Evolutionary conservation across 768 basidiomycete species (phyloP), one percentile per base, ranked within the genome.

Genomic region (Mycena epipterygia): DNA sequence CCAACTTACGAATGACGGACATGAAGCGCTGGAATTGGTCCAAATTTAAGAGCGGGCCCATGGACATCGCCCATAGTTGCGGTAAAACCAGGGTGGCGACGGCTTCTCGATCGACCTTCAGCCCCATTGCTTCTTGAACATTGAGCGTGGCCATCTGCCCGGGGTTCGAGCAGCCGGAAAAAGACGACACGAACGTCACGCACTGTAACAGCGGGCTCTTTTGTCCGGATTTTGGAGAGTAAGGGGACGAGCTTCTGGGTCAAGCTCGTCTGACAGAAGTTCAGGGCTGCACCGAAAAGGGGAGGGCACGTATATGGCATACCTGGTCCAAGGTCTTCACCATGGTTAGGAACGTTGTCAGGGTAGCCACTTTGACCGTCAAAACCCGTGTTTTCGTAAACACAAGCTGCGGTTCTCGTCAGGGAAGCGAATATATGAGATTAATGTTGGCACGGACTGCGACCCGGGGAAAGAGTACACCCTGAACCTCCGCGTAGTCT

Each of bases 51-150:
- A 95, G 79, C 63, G 97, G 97, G 29, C 96, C 97, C 84, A 99
- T 97, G 4, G 94, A 96, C 96, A 99, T 98, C 4, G 93, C 86
- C 98, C 98, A 99, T 30, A 97, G 82, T 84, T 97, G 95, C 12
- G 95, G 95, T 16, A 97, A 84, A 33, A 97, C 94, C 48, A 95
- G 85, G 0, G 93, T 94, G 3, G 95, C 95, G 14, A 96, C 94
- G 13, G 96, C 95, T 80, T 97, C 95, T 55, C 96, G 89, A 74
- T 98, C 97, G 2, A 98, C 91, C 78, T 97, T 98, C 74, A 90
- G 88, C 12, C 97, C 96, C 97, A 98, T 98, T 0, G 95, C 95
- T 79, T 97, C 96, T 81, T 98, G 97, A 0, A 98, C 95, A 25
- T 88, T 89, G 48, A 96, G 83, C 0, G 95, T 95, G 3, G 94